Evolutionary conservation across 2,329 filamentous ascomycete genomes (phyloP), one percentile per base, ranked within the genome.

Genomic region (Colletotrichum lentis): DNA sequence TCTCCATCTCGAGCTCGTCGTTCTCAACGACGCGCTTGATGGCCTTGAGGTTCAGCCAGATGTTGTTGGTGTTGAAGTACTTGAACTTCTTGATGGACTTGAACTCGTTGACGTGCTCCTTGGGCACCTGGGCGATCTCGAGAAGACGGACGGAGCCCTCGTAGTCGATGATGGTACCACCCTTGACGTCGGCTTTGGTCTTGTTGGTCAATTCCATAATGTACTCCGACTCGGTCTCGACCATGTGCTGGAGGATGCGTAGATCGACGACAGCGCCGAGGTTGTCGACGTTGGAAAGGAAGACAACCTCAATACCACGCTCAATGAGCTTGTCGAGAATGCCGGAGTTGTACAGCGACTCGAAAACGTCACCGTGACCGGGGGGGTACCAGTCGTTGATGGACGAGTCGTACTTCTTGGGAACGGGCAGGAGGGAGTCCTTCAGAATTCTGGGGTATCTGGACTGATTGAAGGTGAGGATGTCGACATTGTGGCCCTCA

Each of bases 21-120:
- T 96, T 94, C 88, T 98, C 96, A 8, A 99, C 96, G 62, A 99
- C 94, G 70, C 96, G 94, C 91, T 98, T 98, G 84, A 99, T 92
- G 74, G 96, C 96, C 79, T 93, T 90, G 76, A 97, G 88, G 85
- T 97, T 97, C 87, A 99, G 92, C 96, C 96, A 99, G 84, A 99
- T 97, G 89, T 99, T 99, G 92, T 99, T 99, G 83, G 96, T 99
- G 90, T 99, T 99, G 91, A 99, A 99, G 90, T 99, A 99, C 88
- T 97, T 97, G 91, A 99, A 99, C 88, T 99, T 99, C 91, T 99
- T 99, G 88, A 99, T 99, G 56, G 94, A 97, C 90, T 99, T 99
- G 93, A 99, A 99, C 85, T 99, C 96, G 84, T 99, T 98, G 80
- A 96, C 93, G 84, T 99, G 96, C 86, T 99, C 93, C 90, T 98